Conservation (phyloP, 345 rosid genomes). For the Aegle marmelos region DNA sequence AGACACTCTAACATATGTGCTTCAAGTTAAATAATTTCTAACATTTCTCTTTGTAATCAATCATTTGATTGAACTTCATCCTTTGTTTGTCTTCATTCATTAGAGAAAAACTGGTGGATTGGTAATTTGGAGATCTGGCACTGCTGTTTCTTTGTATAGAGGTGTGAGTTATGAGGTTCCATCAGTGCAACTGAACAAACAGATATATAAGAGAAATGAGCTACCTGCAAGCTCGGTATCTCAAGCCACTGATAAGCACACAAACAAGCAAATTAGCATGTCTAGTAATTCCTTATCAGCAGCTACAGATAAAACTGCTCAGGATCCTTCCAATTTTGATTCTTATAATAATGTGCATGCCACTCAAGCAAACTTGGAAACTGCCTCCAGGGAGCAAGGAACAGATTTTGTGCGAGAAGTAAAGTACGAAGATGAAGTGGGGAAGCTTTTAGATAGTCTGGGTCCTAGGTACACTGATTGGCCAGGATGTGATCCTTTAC, state of each 20-base stretch:
- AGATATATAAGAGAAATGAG: slow-evolving; percentile 44
- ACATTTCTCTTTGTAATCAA: not conserved
- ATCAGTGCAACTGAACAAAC: slow-evolving; percentile 41
- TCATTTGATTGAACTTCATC: not conserved
- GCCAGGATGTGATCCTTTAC: slow-evolving; percentile 78
- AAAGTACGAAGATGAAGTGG: slow-evolving; percentile 77
- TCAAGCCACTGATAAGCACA: slow-evolving; percentile 34
- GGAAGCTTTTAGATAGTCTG: slow-evolving; percentile 66
- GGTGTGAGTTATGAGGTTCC: slow-evolving; percentile 63
- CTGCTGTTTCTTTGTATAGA: slow-evolving; percentile 72
- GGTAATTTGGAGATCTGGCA: slow-evolving; percentile 96
- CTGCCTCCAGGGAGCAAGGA: slow-evolving; percentile 21
- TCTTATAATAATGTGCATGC: slow-evolving; percentile 24
- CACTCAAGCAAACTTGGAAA: slow-evolving; percentile 27
- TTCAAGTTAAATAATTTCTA: not conserved
- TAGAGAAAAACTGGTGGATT: slow-evolving; percentile 96
- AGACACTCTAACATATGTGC: too few species aligned
- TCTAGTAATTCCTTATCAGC: slow-evolving; percentile 25
- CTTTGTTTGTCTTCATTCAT: slow-evolving; percentile 6
- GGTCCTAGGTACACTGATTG: slow-evolving; percentile 93
- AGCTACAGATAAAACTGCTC: slow-evolving; percentile 23
- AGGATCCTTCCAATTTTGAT: slow-evolving; percentile 16
- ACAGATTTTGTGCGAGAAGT: slow-evolving; percentile 33
- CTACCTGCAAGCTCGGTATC: slow-evolving; percentile 25
- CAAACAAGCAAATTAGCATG: slow-evolving; percentile 37